Evolutionary conservation across 768 basidiomycete species (phyloP), one percentile per base, ranked within the genome.

Genomic region (Amanita subjunquillea): DNA sequence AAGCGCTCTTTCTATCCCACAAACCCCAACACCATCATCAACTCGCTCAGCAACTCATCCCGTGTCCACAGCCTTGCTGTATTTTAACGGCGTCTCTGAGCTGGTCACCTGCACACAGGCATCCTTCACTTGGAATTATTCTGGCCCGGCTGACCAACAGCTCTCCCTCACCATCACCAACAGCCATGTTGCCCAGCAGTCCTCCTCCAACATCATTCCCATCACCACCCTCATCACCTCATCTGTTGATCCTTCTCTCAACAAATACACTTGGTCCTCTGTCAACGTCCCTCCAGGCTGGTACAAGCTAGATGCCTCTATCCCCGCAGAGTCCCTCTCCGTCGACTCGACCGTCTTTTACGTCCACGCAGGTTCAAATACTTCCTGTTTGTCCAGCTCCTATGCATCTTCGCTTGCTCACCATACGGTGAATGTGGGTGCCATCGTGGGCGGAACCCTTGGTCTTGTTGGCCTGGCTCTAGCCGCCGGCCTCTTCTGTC

Each of bases 371-470:
- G 68, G 68, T 1, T 36, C 29, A 37, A 65, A 71, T 54, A 64
- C 59, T n/a, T 68, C 71, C 10, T 73, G 73, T 46, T 50, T 72
- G 25, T 17, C 53, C 10, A 34, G 30, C 12, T 38, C 58, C 6
- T 32, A 30, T 32, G 53, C 6, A 46, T 32, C 50, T 5, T 1
- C 12, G 2, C 32, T 3, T 3, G 56, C 67, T 13, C 55, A 59
- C 2, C 48, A 39, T 3, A 59, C 63, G 1, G 30, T 4, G 6
- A 73, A 73, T 37, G 63, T 65, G 1, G 75, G 71, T 0, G 68
- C 70, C 6, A 75, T 85, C 25, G 73, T 71, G 4, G 84, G 82
- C 2, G 74, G 74, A 23, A 71, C 76, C 17, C 56, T 83, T 3
- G 82, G 77, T 4, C 76, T 69, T 2, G 58, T 71, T 2, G 72